phyloP scores from a whole-genome alignment of 2,329 filamentous ascomycete genomes.

The Juglanconis oblonga region DNA sequence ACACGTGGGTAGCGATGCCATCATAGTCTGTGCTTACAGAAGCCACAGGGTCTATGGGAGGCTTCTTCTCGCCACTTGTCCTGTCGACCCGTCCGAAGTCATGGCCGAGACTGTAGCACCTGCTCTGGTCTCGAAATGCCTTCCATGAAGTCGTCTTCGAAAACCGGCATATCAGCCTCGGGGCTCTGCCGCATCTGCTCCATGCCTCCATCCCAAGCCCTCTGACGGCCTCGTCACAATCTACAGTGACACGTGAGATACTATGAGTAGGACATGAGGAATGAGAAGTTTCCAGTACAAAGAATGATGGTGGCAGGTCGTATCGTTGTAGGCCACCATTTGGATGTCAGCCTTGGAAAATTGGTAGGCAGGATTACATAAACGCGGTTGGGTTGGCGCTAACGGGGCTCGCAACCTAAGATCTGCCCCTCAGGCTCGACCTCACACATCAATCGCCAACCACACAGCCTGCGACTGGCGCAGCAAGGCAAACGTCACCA shows the following conservation, averaged over 20 bases:
- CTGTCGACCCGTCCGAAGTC: not conserved
- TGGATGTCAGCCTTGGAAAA: not conserved
- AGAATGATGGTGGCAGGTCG: too few species aligned
- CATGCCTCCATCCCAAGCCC: not conserved
- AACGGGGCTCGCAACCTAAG: not conserved
- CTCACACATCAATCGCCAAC: not conserved
- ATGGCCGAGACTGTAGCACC: not conserved
- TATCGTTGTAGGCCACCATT: too few species aligned
- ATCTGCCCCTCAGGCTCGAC: constrained; percentile 5
- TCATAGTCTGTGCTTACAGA: not conserved
- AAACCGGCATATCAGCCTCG: not conserved
- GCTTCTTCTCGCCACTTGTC: not conserved
- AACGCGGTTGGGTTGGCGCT: not conserved
- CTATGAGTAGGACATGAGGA: not conserved
- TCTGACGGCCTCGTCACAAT: not conserved
- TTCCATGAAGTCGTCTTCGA: not conserved
- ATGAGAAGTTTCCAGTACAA: not conserved
- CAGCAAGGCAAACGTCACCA: not conserved
- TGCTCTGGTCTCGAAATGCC: not conserved
- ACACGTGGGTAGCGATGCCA: not conserved
- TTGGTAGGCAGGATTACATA: not conserved
- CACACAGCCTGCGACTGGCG: not conserved
- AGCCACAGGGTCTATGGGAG: not conserved
- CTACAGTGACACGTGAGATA: not conserved
- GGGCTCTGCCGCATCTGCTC: not conserved